Evolutionary conservation across 208 protist species (phyloP).

Genomic region (Trypanosoma avium): DNA sequence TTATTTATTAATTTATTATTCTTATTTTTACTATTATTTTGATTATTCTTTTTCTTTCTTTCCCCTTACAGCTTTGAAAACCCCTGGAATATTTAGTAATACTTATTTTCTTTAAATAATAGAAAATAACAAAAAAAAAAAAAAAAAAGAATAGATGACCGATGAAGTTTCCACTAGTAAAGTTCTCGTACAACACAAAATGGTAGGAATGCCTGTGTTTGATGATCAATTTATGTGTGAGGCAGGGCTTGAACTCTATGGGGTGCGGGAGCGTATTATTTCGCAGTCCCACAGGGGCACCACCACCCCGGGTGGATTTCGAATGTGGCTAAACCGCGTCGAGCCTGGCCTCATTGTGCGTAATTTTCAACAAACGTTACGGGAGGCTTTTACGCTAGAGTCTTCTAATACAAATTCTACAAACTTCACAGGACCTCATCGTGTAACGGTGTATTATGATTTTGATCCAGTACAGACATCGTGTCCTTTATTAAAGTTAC

Average conservation of each 20-base stretch:
- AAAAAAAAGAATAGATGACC: too few species aligned
- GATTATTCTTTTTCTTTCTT: too few species aligned
- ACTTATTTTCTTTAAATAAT: too few species aligned
- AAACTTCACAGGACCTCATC: neutral
- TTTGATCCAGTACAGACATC: slow-evolving; percentile 36
- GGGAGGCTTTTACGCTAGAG: slow-evolving; percentile 36
- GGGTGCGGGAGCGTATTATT: slow-evolving; percentile 47
- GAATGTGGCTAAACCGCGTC: slow-evolving; percentile 68
- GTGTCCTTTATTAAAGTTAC: slow-evolving; percentile 32
- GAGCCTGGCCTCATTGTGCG: slow-evolving; percentile 66
- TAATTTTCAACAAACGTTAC: slow-evolving; percentile 43
- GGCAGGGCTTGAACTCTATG: slow-evolving; percentile 35
- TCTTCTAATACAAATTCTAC: neutral
- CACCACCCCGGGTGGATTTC: slow-evolving; percentile 27
- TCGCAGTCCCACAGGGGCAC: slow-evolving; percentile 56
- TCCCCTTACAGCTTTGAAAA: too few species aligned
- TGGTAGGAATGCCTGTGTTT: slow-evolving; percentile 75
- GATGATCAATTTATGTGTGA: slow-evolving; percentile 45
- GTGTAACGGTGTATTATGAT: slow-evolving; percentile 70
- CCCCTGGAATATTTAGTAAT: too few species aligned
- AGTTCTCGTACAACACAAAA: slow-evolving; percentile 45
- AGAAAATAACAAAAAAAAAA: too few species aligned
- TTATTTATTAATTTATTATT: too few species aligned
- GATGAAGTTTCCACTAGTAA: slow-evolving; percentile 4
- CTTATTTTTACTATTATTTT: too few species aligned